Evolutionary conservation across 2,329 filamentous ascomycete genomes (phyloP), one percentile per base, ranked within the genome.

Genomic region (Diplodia seriata): DNA sequence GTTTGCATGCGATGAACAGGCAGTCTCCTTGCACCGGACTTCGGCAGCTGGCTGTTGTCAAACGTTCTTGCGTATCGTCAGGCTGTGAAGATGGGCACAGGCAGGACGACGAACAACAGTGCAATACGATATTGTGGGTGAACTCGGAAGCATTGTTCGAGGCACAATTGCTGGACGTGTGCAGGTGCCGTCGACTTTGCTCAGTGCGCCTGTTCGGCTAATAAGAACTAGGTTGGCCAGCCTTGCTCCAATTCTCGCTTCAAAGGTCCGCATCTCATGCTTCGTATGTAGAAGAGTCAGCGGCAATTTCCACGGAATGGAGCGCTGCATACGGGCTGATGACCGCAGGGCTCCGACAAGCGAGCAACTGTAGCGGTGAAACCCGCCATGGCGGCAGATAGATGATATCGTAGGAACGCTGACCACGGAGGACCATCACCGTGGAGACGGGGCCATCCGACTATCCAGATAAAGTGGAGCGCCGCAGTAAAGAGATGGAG

Each of bases 21-120:
- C 57, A 14, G 57, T 11, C 40, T 49, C 40, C 57, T 29, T 49
- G 57, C n/a, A 29, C 23, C 23, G 18, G 18, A 33, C 9, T 23
- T 49, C 57, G 40, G 56, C 26, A 49, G 56, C 2, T 18, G 29
- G 33, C 14, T 62, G 20, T 15, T n/a, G 57, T 12, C 15, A 3
- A 33, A 62, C 40, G 57, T 7, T 33, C 40, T 49, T 50, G 57
- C 57, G 47, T 50, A 18, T 33, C 26, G 29, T n/a, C 18, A 33
- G n/a, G 43, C 1, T 36, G 53, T 55, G 53, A 55, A 55, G 53
- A 47, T 9, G n/a, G 20, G 43, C n/a, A 20, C 6, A 47, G 43
- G 43, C 11, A 8, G 43, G 43, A 8, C 43, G 43, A 20, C 8
- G 43, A 47, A 47, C 18, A 7, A 20, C 18, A 20, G 43, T 47